Conservation (phyloP, 441 rosid species). For the Euphorbia corollata region DNA sequence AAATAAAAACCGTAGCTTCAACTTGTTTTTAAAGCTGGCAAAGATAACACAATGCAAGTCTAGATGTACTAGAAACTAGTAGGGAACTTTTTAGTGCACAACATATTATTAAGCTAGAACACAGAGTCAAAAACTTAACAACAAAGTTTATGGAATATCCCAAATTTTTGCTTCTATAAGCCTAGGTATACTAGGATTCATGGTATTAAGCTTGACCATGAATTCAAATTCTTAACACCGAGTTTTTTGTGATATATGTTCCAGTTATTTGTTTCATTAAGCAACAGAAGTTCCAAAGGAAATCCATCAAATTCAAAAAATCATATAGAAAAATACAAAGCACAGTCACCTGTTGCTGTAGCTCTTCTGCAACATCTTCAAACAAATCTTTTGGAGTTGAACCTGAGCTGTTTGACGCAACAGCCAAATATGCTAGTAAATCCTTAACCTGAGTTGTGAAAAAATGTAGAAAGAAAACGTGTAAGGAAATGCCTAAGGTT, state of each 20-base stretch:
- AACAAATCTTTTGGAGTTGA: slow-evolving; percentile 93
- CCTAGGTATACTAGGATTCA: neutral
- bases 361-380: slow-evolving; percentile 80
- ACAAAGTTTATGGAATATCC: no score
- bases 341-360: slow-evolving; percentile 65
- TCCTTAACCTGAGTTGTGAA: slow-evolving; percentile 59
- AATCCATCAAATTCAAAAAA: neutral
- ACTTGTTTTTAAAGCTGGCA: neutral
- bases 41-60: neutral
- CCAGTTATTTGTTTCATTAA: neutral
- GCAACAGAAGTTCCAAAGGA: neutral
- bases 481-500: neutral
- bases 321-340: neutral
- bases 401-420: slow-evolving; percentile 82
- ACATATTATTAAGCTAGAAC: no score
- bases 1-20: neutral
- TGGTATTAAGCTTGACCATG: neutral
- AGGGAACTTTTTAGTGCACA: neutral
- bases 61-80: neutral
- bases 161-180: no score
- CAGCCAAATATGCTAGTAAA: slow-evolving; percentile 69
- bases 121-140: no score
- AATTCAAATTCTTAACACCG: neutral
- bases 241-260: no score
- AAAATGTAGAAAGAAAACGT: neutral